A percentile compares a stretch with the other conserved stretches of the same genome.
Evolutionary conservation across 768 basidiomycete genomes (phyloP).

Genomic region (Amyloporia xantha): DNA sequence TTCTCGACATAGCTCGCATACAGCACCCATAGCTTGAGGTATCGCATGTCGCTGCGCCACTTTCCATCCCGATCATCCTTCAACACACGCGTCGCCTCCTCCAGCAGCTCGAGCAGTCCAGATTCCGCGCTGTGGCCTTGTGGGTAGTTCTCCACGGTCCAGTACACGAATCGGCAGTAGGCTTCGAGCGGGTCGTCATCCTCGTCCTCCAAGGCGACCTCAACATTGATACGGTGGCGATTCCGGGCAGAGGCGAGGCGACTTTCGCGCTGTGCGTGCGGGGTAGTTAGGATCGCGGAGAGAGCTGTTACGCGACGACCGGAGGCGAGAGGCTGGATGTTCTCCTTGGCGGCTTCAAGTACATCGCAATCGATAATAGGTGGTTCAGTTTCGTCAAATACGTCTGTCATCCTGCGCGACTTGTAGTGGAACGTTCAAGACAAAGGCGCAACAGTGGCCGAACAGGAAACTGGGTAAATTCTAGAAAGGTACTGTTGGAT

Average conservation of each 20-base stretch:
- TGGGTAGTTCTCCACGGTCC: slow-evolving; percentile 93
- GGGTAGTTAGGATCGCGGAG: slow-evolving; percentile 66
- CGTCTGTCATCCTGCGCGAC: slow-evolving; percentile 24
- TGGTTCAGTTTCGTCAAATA: slow-evolving; percentile 32
- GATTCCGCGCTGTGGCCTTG: slow-evolving; percentile 87
- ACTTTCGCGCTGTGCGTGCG: slow-evolving; percentile 68
- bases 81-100: slow-evolving; percentile 84
- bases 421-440: no score
- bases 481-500: no score
- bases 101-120: slow-evolving; percentile 85
- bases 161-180: slow-evolving; percentile 79
- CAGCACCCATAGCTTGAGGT: slow-evolving; percentile 90
- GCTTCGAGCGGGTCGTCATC: slow-evolving; percentile 85
- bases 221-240: slow-evolving; percentile 64
- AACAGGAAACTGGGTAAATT: background rate
- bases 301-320: slow-evolving; percentile 78
- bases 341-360: slow-evolving; percentile 80
- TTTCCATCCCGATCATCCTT: slow-evolving; percentile 66
- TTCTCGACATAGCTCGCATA: slow-evolving; percentile 92
- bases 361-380: slow-evolving; percentile 74
- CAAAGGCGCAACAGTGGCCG: background rate
- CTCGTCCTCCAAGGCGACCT: slow-evolving; percentile 63
- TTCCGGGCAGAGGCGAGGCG: slow-evolving; percentile 61
- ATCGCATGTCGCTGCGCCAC: slow-evolving; percentile 77
- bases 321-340: slow-evolving; percentile 74